Evolutionary conservation across 257 asterid species (phyloP), one percentile per base, ranked within the genome.

Genomic region (Ballota nigra): DNA sequence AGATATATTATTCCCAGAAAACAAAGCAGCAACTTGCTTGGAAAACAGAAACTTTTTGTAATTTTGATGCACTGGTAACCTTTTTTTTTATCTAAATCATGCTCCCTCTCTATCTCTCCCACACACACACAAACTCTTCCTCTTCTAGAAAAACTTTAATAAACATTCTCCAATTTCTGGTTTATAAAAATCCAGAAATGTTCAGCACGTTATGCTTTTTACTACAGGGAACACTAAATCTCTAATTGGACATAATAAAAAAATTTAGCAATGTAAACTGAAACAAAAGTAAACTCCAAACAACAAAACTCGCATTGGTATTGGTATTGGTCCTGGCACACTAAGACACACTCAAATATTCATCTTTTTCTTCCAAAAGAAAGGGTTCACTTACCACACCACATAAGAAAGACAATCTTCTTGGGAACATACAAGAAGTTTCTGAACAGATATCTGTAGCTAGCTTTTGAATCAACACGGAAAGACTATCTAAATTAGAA

Each of bases 31-130:
- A 0, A 8, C 1, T 31, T 16, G 38, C 26, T 36, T 47, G 16
- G 34, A n/a, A 53, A 63, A 23, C 53, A 69, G 63, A 23, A 55
- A 41, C n/a, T n/a, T n/a, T n/a, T n/a, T n/a, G n/a, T n/a, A n/a
- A 28, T 61, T 12, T 55, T 13, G 43, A 58, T 34, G 22, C 64
- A 31, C 53, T 49, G 34, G 40, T 47, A 24, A 26, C 0, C 9
- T 33, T 6, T 6, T 33, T 20, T 59, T 3, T 26, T 34, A n/a
- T n/a, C n/a, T n/a, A n/a, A n/a, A n/a, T n/a, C n/a, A n/a, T n/a
- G n/a, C n/a, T n/a, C n/a, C n/a, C n/a, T n/a, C n/a, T n/a, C n/a
- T n/a, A n/a, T n/a, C n/a, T n/a, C n/a, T n/a, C n/a, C n/a, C n/a
- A n/a, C n/a, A n/a, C n/a, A n/a, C n/a, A n/a, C n/a, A n/a, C n/a